Base-by-base conservation (phyloP, 2,329 filamentous ascomycete species). In the Aspergillus costaricaensis region DNA sequence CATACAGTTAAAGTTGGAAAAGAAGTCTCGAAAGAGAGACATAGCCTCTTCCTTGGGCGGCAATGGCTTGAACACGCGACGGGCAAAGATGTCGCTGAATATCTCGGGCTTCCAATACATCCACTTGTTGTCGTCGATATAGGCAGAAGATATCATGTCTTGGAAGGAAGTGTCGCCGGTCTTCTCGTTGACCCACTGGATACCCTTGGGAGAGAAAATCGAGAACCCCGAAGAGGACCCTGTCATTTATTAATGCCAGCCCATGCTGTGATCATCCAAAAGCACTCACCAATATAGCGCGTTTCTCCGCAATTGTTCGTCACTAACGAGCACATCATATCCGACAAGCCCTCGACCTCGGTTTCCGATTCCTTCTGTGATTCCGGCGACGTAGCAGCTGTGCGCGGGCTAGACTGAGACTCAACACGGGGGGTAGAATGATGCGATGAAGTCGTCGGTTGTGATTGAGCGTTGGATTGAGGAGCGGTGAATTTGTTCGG, bases 1-100 rank as follows among this genome's bases (percentile, higher is more conserved):
- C 86, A 98, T 94, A 86, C 92, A 95, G 80, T 99, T 99, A 83
- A 99, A 98, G 78, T 97, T 97, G 71, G 96, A 91, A 67, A 99
- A 99, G 72, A 90, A 99, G 76, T 99, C 95, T 76, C 90, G 92
- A 62, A 97, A 86, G 39, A 98, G 80, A 1, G 92, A 96, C 62
- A 96, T 76, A 0, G 92, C 91, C 77, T 97, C 93, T n/a, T 88
- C 83, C 76, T 96, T 96, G 0, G 91, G 83, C 2, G 95, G 95
- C 32, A 98, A 77, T 15, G 88, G 89, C 62, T 90, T 89, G 81
- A 94, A 97, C 27, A 96, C 85, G 15, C 89, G 88, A 39, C 93
- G 88, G 56, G 88, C 87, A 78, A 98, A 98, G 19, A 99, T 86
- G 74, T 98, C 94, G 53, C 90, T 87, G 76, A 98, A 98, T 23